phyloP scores from a whole-genome alignment of 176 grass and related monocot genomes.

The Paspalum notatum region DNA sequence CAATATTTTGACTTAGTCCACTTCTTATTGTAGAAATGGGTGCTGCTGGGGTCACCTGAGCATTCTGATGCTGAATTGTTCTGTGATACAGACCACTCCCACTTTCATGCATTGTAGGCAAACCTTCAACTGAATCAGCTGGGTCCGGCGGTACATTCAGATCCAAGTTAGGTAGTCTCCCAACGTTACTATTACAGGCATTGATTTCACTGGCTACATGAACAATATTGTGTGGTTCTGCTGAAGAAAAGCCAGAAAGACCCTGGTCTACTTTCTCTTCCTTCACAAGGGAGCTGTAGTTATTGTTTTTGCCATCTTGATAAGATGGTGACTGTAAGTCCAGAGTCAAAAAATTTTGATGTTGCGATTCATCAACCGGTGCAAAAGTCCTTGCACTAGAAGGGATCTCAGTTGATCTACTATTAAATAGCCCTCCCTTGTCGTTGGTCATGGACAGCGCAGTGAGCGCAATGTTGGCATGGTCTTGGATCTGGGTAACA shows the following conservation, averaged over 20 bases:
- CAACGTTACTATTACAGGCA: constrained; percentile 23
- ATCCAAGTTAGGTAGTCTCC: constrained; percentile 53
- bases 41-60: neutral
- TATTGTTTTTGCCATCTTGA: constrained; percentile 14
- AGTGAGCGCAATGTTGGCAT: constrained; percentile 1
- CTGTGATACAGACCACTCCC: constrained; percentile 5
- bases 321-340: constrained; percentile 38
- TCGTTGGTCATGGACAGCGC: constrained; percentile 3
- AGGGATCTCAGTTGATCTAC: constrained; percentile 22
- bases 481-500: constrained; percentile 8
- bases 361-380: neutral
- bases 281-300: constrained; percentile 34
- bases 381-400: constrained; percentile 17
- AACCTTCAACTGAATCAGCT: constrained; percentile 32
- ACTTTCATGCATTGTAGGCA: constrained; percentile 33
- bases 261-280: constrained; percentile 43
- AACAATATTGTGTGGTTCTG: constrained; percentile 16
- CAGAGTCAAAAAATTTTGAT: constrained; percentile 35
- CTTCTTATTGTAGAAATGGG: constrained; percentile 24
- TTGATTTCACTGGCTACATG: constrained; percentile 17
- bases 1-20: constrained; percentile 13
- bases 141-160: constrained; percentile 49
- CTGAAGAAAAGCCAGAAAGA: constrained; percentile 21
- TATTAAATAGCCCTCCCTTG: constrained; percentile 9
- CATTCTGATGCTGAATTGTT: constrained; percentile 40